Evolutionary conservation across 2,329 filamentous ascomycete genomes (phyloP).

Genomic region (Venturiaceae sp.): DNA sequence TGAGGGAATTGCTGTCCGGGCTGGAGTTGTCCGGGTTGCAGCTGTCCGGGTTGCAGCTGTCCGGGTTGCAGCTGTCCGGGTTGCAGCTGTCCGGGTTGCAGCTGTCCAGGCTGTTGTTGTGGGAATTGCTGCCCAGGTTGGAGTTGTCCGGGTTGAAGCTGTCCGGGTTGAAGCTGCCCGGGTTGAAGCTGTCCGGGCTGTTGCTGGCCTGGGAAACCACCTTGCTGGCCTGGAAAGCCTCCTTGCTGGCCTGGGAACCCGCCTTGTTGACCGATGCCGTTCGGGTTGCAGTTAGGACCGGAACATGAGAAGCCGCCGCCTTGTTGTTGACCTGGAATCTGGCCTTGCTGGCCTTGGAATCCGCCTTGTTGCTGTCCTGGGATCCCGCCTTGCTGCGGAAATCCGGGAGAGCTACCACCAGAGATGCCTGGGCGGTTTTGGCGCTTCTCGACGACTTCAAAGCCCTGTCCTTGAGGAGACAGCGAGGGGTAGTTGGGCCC

Average conservation of each 20-base stretch:
- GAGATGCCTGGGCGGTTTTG: too few relatives aligned
- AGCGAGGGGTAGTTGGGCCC: not conserved
- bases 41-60: not conserved
- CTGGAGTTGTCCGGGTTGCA: not conserved
- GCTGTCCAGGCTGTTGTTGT: too few relatives aligned
- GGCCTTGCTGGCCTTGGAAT: not conserved
- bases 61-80: too few relatives aligned
- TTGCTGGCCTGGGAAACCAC: not conserved
- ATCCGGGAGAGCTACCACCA: too few relatives aligned
- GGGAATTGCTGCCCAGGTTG: not conserved
- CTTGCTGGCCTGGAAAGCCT: not conserved
- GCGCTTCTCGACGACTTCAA: not conserved
- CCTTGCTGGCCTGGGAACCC: not conserved
- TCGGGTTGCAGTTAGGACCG: not conserved
- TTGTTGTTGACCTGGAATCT: not conserved
- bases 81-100: too few relatives aligned
- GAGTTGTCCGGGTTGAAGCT: too few relatives aligned
- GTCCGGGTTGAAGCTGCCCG: too few relatives aligned
- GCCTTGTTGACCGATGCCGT: too few relatives aligned
- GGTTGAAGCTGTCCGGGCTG: too few relatives aligned
- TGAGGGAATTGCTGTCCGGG: not conserved
- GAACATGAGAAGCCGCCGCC: not conserved
- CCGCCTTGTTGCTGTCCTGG: not conserved
- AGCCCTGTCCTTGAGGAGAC: not conserved
- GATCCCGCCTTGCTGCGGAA: too few relatives aligned